These are phyloP conservation scores for Schizophyllum amplum DNA, from an alignment of 1,284 basidiomycete genomes.

Conservation along the genomic window DNA sequence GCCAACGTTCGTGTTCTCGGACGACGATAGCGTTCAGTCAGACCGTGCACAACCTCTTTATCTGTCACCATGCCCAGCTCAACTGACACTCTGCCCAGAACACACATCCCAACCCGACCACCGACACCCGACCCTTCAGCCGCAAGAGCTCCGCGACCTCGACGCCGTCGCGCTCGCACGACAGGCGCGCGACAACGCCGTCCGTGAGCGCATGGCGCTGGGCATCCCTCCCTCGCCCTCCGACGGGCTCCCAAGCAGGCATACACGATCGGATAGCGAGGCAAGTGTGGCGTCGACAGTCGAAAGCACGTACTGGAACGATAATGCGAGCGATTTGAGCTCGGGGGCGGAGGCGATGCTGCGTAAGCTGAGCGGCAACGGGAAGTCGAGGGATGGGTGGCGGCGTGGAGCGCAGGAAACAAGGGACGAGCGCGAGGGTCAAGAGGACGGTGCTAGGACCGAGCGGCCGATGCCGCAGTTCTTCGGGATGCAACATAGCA, in stretches of 20 bases:
- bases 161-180: conserved; percentile 29
- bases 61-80: too few species aligned
- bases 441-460: not conserved
- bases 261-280: conserved; percentile 16
- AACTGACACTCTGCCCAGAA: not conserved
- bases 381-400: not conserved
- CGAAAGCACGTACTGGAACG: conserved; percentile 33
- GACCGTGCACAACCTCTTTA: not conserved
- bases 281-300: conserved; percentile 46
- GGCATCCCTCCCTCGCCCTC: conserved; percentile 37
- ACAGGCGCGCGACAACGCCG: conserved; percentile 31
- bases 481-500: conserved; percentile 4
- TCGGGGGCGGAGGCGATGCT: conserved; percentile 47
- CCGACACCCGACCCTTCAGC: not conserved
- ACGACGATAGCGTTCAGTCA: not conserved
- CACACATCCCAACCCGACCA: not conserved
- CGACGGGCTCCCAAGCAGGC: conserved; percentile 20
- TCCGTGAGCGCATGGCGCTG: conserved; percentile 36
- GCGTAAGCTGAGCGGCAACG: conserved; percentile 26
- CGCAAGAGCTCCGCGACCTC: conserved; percentile 9
- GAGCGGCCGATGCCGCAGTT: not conserved
- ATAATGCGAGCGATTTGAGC: conserved; percentile 33
- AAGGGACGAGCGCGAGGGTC: not conserved
- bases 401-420: not conserved
- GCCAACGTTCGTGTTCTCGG: conserved; percentile 5